Conservation (phyloP, 148 eudicot species). For the Fagopyrum homotropicum region DNA sequence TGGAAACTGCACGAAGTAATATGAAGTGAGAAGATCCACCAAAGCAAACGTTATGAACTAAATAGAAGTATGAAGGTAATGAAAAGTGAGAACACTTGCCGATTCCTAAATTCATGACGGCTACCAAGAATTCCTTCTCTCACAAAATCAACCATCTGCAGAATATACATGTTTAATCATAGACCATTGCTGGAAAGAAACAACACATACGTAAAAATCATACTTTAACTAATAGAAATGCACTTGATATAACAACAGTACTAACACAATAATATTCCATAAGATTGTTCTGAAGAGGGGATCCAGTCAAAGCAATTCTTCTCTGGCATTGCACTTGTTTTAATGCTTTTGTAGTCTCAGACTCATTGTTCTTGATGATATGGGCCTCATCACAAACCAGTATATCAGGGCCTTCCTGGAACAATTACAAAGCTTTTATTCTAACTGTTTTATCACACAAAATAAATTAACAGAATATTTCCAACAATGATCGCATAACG, state of each 20-base stretch:
- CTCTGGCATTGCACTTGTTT: constrained; percentile 91
- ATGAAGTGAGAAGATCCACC: constrained; percentile 13
- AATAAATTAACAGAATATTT: not conserved
- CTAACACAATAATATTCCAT: constrained; percentile 99
- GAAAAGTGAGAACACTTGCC: constrained; percentile 36
- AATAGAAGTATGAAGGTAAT: not conserved
- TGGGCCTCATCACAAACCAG: constrained; percentile 99
- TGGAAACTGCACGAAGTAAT: constrained; percentile 54
- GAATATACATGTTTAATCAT: not conserved
- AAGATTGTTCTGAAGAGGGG: constrained; percentile 97
- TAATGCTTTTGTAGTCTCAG: constrained; percentile 85
- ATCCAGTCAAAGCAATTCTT: constrained; percentile 96
- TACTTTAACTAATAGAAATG: not conserved
- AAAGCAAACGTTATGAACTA: constrained; percentile 1
- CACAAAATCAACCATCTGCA: constrained; percentile 99
- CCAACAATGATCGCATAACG: not conserved
- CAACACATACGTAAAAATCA: constrained; percentile 4
- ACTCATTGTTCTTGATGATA: constrained; percentile 85
- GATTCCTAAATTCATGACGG: constrained; percentile 92
- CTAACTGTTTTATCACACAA: not conserved
- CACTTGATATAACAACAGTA: constrained; percentile 2
- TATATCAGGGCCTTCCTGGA: constrained; percentile 94
- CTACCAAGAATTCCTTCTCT: constrained; percentile 97
- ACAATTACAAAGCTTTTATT: not conserved
- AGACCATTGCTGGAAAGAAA: not conserved